Conservation (phyloP, 345 rosid genomes). For the Clausena lansium region DNA sequence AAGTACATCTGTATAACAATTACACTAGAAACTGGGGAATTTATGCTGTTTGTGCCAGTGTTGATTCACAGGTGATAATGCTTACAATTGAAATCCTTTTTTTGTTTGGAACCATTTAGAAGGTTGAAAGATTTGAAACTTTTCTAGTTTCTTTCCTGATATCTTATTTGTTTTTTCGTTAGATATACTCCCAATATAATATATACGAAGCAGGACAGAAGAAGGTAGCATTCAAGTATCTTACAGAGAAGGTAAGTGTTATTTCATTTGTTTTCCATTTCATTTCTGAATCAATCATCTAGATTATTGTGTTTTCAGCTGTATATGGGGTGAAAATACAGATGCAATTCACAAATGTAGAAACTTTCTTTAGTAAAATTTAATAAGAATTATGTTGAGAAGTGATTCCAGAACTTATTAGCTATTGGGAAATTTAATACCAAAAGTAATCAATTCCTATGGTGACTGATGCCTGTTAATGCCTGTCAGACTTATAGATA, state of each 20-base stretch:
- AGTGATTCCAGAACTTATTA: constrained; percentile 1
- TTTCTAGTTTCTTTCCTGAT: neutral
- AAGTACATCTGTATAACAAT: constrained; percentile 84
- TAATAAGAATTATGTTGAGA: constrained; percentile 1
- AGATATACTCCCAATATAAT: constrained; percentile 94
- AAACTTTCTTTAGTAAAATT: neutral
- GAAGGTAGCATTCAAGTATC: constrained; percentile 85
- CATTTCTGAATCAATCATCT: neutral
- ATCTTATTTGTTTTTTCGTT: constrained; percentile 5
- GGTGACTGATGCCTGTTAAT: neutral
- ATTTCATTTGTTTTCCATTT: neutral
- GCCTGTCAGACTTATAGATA: neutral
- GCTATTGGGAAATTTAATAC: neutral
- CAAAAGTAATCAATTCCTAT: neutral
- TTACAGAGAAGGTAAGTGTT: constrained; percentile 63
- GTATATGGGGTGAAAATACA: neutral
- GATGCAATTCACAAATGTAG: neutral
- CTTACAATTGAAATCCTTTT: neutral
- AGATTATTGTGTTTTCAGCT: neutral
- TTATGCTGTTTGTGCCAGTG: constrained; percentile 92
- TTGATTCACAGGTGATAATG: constrained; percentile 74
- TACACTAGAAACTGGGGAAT: constrained; percentile 88
- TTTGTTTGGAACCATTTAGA: neutral
- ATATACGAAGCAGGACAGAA: constrained; percentile 93
- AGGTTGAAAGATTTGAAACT: neutral